phyloP scores from a whole-genome alignment of 306 rosid species.

The Vigna nakashimae region DNA sequence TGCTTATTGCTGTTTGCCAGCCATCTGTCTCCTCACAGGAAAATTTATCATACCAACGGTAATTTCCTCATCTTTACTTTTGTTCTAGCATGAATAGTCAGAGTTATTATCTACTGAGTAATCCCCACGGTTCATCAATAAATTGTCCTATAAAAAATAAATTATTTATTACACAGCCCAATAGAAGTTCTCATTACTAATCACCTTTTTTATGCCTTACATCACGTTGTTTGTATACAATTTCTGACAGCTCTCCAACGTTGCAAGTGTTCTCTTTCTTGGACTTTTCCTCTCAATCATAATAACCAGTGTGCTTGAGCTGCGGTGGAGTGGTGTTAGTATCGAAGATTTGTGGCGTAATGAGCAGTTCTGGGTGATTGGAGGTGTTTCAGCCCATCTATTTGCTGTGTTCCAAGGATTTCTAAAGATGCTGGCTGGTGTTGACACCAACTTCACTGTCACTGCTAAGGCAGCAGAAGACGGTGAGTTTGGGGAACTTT shows the following conservation, averaged over 20 bases:
- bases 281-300: constrained; percentile 96
- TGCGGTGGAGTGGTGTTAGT: constrained; percentile 94
- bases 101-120: neutral
- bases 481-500: constrained; percentile 83
- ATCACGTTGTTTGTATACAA: neutral
- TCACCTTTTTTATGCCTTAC: constrained; percentile 24
- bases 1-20: constrained; percentile 91
- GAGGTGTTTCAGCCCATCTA: constrained; percentile 97
- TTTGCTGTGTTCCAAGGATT: constrained; percentile 99
- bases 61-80: constrained; percentile 43
- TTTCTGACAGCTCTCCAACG: constrained; percentile 79
- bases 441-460: constrained; percentile 96
- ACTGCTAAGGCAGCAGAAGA: constrained; percentile 91
- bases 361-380: constrained; percentile 98
- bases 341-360: constrained; percentile 95
- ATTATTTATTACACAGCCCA: neutral
- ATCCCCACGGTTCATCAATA: neutral
- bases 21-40: constrained; percentile 97
- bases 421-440: constrained; percentile 88
- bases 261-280: constrained; percentile 91
- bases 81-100: neutral
- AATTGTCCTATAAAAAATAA: constrained; percentile 3
- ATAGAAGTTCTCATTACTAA: constrained; percentile 17
- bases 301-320: constrained; percentile 80
- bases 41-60: constrained; percentile 98